Conservation (phyloP, 2,329 filamentous ascomycete species). For the Aspergillus sp. region DNA sequence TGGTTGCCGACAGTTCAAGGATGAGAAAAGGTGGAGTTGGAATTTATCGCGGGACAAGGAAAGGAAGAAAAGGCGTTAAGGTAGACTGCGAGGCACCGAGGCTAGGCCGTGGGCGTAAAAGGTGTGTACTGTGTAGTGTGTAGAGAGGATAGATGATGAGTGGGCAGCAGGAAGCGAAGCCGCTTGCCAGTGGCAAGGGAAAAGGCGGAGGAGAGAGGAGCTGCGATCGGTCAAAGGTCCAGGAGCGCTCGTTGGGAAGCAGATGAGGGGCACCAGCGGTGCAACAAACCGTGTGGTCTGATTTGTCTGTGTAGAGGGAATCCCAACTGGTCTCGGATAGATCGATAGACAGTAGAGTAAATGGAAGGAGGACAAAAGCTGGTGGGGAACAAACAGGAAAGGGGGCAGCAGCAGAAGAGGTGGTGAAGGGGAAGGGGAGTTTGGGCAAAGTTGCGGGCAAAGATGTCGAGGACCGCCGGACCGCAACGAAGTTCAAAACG, state of each 20-base stretch:
- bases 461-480: constrained; percentile 1
- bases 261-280: constrained; percentile 20
- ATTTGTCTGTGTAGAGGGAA: background rate
- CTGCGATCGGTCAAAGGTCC: constrained; percentile 18
- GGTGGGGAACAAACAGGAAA: background rate
- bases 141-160: constrained; percentile 2
- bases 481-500: constrained; percentile 6
- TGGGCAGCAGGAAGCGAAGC: constrained; percentile 12
- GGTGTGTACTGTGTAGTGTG: background rate
- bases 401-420: background rate
- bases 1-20: constrained; percentile 21
- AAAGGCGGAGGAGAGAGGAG: constrained; percentile 12
- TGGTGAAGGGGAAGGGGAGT: background rate
- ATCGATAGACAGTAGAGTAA: background rate
- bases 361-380: background rate
- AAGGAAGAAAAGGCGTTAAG: background rate
- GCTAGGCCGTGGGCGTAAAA: background rate
- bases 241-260: constrained; percentile 9
- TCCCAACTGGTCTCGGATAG: background rate
- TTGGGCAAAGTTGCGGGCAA: constrained; percentile 2
- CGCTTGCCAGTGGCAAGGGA: constrained; percentile 21
- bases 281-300: background rate
- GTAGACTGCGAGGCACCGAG: constrained; percentile 5
- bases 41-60: constrained; percentile 5
- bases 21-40: constrained; percentile 9